phyloP scores from a whole-genome alignment of 306 rosid genomes.

The Rosa persica region DNA sequence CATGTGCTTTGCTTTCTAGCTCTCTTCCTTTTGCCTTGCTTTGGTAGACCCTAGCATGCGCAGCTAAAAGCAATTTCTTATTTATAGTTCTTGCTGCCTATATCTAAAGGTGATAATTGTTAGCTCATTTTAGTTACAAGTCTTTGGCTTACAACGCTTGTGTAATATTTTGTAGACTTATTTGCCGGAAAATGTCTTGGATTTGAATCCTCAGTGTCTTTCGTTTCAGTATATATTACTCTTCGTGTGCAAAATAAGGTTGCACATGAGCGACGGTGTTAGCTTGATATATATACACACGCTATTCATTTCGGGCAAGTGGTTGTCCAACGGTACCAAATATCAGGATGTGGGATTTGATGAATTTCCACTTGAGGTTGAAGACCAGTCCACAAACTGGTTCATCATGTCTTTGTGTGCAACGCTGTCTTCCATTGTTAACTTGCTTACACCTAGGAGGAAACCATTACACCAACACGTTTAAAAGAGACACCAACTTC shows the following conservation, averaged over 20 bases:
- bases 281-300: not conserved
- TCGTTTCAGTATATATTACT: not conserved
- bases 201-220: not conserved
- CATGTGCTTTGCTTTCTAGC: not conserved
- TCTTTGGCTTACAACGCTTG: not conserved
- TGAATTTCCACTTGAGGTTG: constrained; percentile 33
- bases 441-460: constrained; percentile 7
- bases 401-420: constrained; percentile 22
- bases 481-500: constrained; percentile 17
- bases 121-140: not conserved
- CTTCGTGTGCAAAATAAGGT: not conserved
- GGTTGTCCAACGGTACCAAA: constrained; percentile 18
- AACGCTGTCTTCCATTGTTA: constrained; percentile 54
- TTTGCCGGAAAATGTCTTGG: not conserved
- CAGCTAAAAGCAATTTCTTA: constrained; percentile 9
- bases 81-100: not conserved
- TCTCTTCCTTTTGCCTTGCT: constrained; percentile 1
- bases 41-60: constrained; percentile 17
- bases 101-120: not conserved
- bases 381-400: constrained; percentile 23
- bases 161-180: not conserved
- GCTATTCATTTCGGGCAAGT: not conserved
- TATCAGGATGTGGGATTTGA: constrained; percentile 33
- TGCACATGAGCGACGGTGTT: not conserved
- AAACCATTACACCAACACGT: constrained; percentile 27